phyloP scores from a whole-genome alignment of 768 basidiomycete species.

The Boletus eberwhitei region DNA sequence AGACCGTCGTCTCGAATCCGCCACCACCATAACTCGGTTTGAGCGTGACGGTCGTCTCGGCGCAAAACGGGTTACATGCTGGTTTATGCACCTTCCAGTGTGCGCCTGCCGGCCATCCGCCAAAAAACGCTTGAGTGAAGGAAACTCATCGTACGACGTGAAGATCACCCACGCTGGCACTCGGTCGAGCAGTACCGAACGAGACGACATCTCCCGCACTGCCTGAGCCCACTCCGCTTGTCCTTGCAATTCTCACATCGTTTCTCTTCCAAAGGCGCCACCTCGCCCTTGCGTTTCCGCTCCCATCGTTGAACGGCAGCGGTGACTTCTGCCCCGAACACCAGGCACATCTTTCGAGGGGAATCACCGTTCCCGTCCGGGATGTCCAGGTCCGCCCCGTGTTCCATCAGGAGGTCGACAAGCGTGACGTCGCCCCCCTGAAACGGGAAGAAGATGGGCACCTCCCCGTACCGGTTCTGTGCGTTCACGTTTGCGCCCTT shows the following conservation, averaged over 20 bases:
- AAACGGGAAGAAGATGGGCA: constrained; percentile 37
- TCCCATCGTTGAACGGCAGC: constrained; percentile 47
- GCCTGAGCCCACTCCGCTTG: constrained; percentile 34
- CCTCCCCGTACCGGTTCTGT: constrained; percentile 47
- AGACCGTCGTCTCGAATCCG: constrained; percentile 17
- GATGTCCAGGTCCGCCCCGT: constrained; percentile 43
- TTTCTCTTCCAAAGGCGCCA: constrained; percentile 41
- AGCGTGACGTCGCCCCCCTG: constrained; percentile 30
- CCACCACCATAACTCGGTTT: constrained; percentile 39
- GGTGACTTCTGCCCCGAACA: constrained; percentile 42
- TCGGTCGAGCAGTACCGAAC: constrained; percentile 51
- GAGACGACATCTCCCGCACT: constrained; percentile 43
- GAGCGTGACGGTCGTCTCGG: constrained; percentile 42
- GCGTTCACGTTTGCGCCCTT: constrained; percentile 48
- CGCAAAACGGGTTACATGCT: constrained; percentile 44
- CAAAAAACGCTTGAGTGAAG: neutral
- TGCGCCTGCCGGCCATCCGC: constrained; percentile 28
- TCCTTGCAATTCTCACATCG: constrained; percentile 40
- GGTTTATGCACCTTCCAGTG: constrained; percentile 51
- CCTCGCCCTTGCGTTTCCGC: constrained; percentile 42
- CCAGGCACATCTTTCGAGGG: constrained; percentile 29
- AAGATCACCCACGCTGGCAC: constrained; percentile 47
- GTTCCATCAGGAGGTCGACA: constrained; percentile 48
- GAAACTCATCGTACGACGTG: neutral
- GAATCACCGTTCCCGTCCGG: constrained; percentile 38